Evolutionary conservation across 257 asterid species (phyloP), one percentile per base, ranked within the genome.

Genomic region (Voacanga thouarsii): DNA sequence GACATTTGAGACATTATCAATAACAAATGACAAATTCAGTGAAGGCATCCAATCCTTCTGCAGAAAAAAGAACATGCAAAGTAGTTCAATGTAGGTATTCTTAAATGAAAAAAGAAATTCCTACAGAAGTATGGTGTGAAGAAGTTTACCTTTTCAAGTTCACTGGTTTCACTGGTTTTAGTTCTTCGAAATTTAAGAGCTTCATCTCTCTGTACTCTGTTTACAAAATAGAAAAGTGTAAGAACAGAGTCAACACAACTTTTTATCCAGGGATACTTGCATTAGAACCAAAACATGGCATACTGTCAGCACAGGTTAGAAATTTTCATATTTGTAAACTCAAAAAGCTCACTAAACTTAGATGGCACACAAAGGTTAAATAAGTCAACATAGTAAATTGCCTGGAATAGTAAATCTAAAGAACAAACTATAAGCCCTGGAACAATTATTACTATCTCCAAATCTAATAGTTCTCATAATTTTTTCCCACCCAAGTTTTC

Each of bases 161-260:
- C 88, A 81, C 82, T 66, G 76, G 93, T 89, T 82, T 95, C 98
- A 70, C 85, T 80, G 72, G 91, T 82, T 87, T 93, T 95, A 82
- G 88, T 37, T 44, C 85, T 74, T 18, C 96, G 96, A 79, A 88
- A 91, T 76, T 84, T 85, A 79, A 90, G 92, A 82, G 98, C 98
- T 82, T 91, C 97, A 84, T 91, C 96, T 81, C 88, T 93, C 81
- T 95, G 99, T 74, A 71, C 23, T 86, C 98, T 93, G 88, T 78
- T 75, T 77, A 69, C 78, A 85, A 75, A 85, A 82, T 41, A 44
- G 80, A 79, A 44, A 66, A 57, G 75, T 11, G n/a, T 63, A 44
- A 78, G 79, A 47, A 30, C 57, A 70, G 23, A 53, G 75, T 70
- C 28, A 64, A 71, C 51, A 44, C 47, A 26, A 33, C 41, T 12